Conservation (phyloP, 1,284 basidiomycete species). For the Malassezia japonica region DNA sequence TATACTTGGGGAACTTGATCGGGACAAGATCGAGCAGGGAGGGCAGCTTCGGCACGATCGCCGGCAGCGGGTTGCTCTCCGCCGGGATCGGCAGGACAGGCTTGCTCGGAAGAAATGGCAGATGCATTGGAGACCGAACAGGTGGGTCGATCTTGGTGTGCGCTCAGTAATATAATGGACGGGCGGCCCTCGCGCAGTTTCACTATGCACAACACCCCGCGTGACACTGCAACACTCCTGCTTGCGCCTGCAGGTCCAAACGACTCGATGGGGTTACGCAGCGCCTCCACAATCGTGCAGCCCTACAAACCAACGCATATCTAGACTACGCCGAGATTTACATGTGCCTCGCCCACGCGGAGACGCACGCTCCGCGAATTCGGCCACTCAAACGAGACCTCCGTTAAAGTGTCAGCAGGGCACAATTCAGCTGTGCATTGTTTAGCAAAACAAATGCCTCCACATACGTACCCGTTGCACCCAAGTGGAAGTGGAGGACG, state of each 20-base stretch:
- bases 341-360: constrained; percentile 30
- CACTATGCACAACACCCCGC: too few species aligned
- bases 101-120: background rate
- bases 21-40: constrained; percentile 5
- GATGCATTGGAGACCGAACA: too few species aligned
- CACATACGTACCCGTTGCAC: constrained; percentile 14
- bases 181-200: too few species aligned
- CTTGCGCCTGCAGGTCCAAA: too few species aligned
- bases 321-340: constrained; percentile 31
- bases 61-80: background rate
- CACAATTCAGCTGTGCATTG: constrained; percentile 3
- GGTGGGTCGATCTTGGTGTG: too few species aligned
- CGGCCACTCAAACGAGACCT: constrained; percentile 34
- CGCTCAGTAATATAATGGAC: too few species aligned
- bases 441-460: background rate
- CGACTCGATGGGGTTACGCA: too few species aligned
- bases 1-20: background rate
- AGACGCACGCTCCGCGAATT: constrained; percentile 30
- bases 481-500: constrained; percentile 35
- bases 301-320: too few species aligned
- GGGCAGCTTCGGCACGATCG: background rate
- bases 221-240: too few species aligned
- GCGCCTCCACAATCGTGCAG: too few species aligned
- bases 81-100: constrained; percentile 4
- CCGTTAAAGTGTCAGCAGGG: constrained; percentile 1